Conservation (phyloP, 2,329 filamentous ascomycete genomes). For the Botryotinia globosa region DNA sequence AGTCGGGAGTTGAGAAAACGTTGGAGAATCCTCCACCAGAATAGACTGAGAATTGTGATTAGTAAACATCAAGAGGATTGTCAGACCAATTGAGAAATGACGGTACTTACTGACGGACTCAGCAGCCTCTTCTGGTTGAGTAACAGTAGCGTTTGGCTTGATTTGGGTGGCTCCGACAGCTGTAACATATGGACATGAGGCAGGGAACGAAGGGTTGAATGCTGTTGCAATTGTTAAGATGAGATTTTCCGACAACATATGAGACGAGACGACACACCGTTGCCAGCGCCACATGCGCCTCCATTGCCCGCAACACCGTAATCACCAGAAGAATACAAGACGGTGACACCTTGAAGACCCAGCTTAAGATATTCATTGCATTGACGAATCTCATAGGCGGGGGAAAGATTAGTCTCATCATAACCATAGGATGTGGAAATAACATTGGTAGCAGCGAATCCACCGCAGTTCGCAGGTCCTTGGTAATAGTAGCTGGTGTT, state of each 20-base stretch:
- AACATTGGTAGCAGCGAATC: constrained; percentile 48
- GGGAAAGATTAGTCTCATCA: constrained; percentile 47
- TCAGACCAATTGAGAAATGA: not conserved
- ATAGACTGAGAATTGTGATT: constrained; percentile 55
- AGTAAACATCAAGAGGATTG: constrained; percentile 28
- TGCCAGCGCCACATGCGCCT: constrained; percentile 27
- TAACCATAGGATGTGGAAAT: constrained; percentile 54
- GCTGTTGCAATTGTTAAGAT: constrained; percentile 22
- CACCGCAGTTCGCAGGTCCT: constrained; percentile 45
- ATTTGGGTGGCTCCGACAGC: constrained; percentile 53
- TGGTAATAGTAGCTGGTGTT: constrained; percentile 36
- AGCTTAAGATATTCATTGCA: constrained; percentile 57
- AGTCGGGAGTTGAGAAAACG: constrained; percentile 47
- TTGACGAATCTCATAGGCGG: constrained; percentile 49
- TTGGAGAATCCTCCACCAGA: constrained; percentile 70
- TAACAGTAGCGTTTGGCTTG: constrained; percentile 38
- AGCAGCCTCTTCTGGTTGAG: constrained; percentile 45
- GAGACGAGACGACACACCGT: constrained; percentile 24
- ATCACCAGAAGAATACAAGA: constrained; percentile 51
- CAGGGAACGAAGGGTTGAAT: constrained; percentile 49
- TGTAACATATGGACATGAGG: constrained; percentile 49
- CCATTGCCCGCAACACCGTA: constrained; percentile 45
- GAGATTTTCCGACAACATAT: constrained; percentile 36
- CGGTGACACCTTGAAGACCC: constrained; percentile 48
- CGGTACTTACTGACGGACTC: constrained; percentile 37